Conservation (phyloP, 2,329 filamentous ascomycete species). For the Colletotrichum echinochloae region DNA sequence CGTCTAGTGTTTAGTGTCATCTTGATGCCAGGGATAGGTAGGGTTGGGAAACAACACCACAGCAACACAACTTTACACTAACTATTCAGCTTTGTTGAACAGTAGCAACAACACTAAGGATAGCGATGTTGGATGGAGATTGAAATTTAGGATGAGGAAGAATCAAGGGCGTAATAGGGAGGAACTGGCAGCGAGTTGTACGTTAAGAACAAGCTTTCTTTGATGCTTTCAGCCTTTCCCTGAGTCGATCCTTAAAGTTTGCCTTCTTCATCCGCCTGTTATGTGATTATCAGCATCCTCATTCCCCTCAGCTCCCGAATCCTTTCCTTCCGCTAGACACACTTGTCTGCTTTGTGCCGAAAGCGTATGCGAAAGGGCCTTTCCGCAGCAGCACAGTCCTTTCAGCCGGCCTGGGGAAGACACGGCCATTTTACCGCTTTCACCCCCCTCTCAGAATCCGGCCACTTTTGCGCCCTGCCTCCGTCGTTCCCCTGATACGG, state of each 20-base stretch:
- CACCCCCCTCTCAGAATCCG: not conserved
- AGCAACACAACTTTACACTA: slow-evolving; percentile 6
- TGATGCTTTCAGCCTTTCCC: not conserved
- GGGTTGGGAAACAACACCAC: slow-evolving; percentile 8
- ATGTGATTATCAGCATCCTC: slow-evolving; percentile 3
- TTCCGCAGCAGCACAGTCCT: not conserved
- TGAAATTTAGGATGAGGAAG: not conserved
- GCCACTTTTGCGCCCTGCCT: slow-evolving; percentile 15
- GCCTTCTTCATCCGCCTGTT: not conserved
- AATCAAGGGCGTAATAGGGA: not conserved
- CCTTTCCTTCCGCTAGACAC: not conserved
- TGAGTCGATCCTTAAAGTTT: slow-evolving; percentile 17
- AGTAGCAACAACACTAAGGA: not conserved
- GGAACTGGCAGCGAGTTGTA: not conserved
- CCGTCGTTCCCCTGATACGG: slow-evolving; percentile 6
- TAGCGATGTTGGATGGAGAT: not conserved
- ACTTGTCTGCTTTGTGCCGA: not conserved
- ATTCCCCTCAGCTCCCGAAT: not conserved
- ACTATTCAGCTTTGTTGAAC: not conserved
- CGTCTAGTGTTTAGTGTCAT: slow-evolving; percentile 5
- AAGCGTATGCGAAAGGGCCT: slow-evolving; percentile 8
- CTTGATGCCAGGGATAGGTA: slow-evolving; percentile 33
- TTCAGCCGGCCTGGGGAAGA: slow-evolving; percentile 13
- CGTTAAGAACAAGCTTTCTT: slow-evolving; percentile 10
- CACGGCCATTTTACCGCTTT: slow-evolving; percentile 1